Base-by-base conservation (phyloP, 2,329 filamentous ascomycete species). In the Incumbomyces delicatus region DNA sequence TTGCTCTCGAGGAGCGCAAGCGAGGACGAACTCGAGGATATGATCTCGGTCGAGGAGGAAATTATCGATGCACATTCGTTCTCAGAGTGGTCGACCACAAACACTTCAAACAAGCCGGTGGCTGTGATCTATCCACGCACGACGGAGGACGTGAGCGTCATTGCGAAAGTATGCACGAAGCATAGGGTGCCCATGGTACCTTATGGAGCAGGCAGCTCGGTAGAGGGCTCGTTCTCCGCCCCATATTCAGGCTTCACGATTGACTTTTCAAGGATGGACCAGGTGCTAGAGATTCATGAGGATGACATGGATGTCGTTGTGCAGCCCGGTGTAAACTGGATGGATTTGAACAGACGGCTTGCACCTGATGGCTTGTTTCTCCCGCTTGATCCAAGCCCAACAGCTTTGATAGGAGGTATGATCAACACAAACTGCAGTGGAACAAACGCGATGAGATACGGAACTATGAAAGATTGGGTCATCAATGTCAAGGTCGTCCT, bases 291-390 rank as follows among this genome's bases (percentile, higher is more conserved):
- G 45, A 73, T 95, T 47, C 84, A 94, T 62, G 81, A 85, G 55
- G 83, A 86, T 3, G 89, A 95, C 62, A 87, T 95, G 85, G 89
- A 95, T 57, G 75, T 95, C 41, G 85, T 94, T 3, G 87, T 95
- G 2, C 89, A 95, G 63, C 89, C 89, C 2, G 85, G 85, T 6
- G 82, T 95, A 8, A 83, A 84, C n/a, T 95, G 88, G 88, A 88
- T 94, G 75, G 80, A 85, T 44, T 68, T 95, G 48, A 95, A 95
- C 58, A 79, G 83, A 53, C 73, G 80, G 41, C 80, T 85, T 58
- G 78, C 83, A 64, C 73, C 77, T 33, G 81, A 78, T 3, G 86
- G 86, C 0, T 76, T 95, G 1, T 95, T 95, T 68, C 94, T 95
- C 61, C 89, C 89, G 1, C 81, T 94, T 11, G 89, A 95, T 59